phyloP scores from a whole-genome alignment of 805 yeast species.

The Vanderwaltozyma tropicalis region DNA sequence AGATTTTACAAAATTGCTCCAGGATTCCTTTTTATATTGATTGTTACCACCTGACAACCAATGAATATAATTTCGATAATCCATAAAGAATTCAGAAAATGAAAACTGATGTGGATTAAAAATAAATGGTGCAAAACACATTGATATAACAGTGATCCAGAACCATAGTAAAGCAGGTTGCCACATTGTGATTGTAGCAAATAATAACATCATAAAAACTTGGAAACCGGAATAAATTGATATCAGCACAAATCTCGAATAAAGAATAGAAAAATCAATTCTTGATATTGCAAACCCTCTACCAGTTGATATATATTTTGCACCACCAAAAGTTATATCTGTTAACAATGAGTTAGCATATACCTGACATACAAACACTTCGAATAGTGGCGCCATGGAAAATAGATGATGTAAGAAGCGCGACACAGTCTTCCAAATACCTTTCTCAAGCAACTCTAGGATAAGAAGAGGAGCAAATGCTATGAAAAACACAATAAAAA shows the following conservation, averaged over 20 bases:
- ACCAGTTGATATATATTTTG: conserved; percentile 85
- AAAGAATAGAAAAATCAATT: conserved; percentile 57
- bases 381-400: conserved; percentile 84
- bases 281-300: conserved; percentile 88
- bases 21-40: conserved; percentile 55
- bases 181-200: conserved; percentile 76
- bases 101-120: conserved; percentile 73
- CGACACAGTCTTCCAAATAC: conserved; percentile 59
- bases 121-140: conserved; percentile 60
- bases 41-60: conserved; percentile 82
- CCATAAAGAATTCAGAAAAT: conserved; percentile 58
- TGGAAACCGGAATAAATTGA: conserved; percentile 74
- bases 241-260: conserved; percentile 62
- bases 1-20: conserved; percentile 67
- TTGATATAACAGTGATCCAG: conserved; percentile 59
- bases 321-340: conserved; percentile 84
- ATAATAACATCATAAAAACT: conserved; percentile 56
- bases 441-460: conserved; percentile 83
- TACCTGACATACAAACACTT: conserved; percentile 90
- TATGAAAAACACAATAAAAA: conserved; percentile 86
- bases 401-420: conserved; percentile 66
- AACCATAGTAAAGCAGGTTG: conserved; percentile 63
- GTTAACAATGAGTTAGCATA: conserved; percentile 69
- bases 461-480: conserved; percentile 80
- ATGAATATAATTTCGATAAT: conserved; percentile 49